Evolutionary conservation across 352 stramenopile genomes (phyloP), one percentile per base, ranked within the genome.

Genomic region (Globisporangium solare): DNA sequence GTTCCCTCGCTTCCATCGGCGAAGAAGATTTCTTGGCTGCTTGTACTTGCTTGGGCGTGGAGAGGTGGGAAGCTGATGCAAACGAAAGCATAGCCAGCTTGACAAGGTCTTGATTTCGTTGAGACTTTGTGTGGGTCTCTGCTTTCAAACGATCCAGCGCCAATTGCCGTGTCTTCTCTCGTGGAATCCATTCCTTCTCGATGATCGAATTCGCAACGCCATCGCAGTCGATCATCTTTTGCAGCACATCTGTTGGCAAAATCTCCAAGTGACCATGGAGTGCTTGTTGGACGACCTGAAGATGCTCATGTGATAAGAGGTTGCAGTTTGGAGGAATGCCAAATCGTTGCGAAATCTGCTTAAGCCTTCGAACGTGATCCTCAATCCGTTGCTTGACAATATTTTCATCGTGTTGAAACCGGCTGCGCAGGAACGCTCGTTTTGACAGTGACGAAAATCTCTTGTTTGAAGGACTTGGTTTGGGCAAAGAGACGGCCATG

Each of bases 251-350:
- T 0, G 71, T 61, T 10, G 80, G 71, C 1, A 89, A 51, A 11
- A 87, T 65, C 60, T 86, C 74, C 10, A 89, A 61, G 60, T 89
- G 80, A 0, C 67, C 73, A 24, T 86, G 69, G 27, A 91, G 49
- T 42, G 80, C 76, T 39, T 77, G 68, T 35, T 83, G 78, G 0
- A 84, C 76, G 24, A 86, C 57, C 15, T 68, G 54, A 6, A 86
- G 49, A 47, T 84, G 77, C 15, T 73, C 65, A 32, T 73, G 72
- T 1, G 76, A 75, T 31, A 91, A 50, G 21, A 73, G 37, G 1
- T 42, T 51, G 42, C 64, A 76, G 45, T 74, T 75, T 6, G 65
- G 53, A 37, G 72, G 57, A 24, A 88, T 65, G 0, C 76, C 78
- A 58, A 74, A 91, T 8, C 78, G 73, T 14, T 64, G 52, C 0